A percentile compares a stretch with the other conserved stretches of the same genome.
Evolutionary conservation across 768 basidiomycete species (phyloP).

Genomic region (Pisolithus tinctorius): DNA sequence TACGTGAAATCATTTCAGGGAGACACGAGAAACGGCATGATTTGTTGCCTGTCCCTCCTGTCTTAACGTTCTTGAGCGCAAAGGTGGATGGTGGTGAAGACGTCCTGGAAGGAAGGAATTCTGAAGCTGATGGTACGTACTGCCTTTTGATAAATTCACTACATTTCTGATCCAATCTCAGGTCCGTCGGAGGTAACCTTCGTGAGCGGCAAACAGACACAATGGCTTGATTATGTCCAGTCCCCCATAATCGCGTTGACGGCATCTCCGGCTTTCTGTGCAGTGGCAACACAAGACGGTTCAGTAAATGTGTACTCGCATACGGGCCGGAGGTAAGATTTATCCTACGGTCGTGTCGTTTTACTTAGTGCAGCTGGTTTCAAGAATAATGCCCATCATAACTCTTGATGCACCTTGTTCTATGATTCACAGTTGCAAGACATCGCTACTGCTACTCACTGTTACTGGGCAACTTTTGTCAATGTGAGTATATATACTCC

Average conservation of each 20-base stretch:
- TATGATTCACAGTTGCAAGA: conserved; percentile 58
- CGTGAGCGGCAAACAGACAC: conserved; percentile 57
- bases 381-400: conserved; percentile 72
- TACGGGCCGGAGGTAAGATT: conserved; percentile 69
- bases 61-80: conserved; percentile 54
- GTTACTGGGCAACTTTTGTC: conserved; percentile 63
- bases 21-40: conserved; percentile 13
- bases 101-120: conserved; percentile 72
- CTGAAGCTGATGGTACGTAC: conserved; percentile 52
- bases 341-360: neutral
- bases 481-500: conserved; percentile 44
- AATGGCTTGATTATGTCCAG: conserved; percentile 88
- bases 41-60: conserved; percentile 40
- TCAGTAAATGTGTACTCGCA: conserved; percentile 78
- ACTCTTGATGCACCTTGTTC: conserved; percentile 65
- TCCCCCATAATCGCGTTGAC: conserved; percentile 62
- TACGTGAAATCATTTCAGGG: conserved; percentile 46
- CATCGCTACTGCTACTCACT: conserved; percentile 68
- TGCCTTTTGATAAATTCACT: neutral
- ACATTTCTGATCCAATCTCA: conserved; percentile 13
- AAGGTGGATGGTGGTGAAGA: conserved; percentile 63
- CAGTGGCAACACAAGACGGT: conserved; percentile 74
- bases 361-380: neutral
- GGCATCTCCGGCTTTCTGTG: conserved; percentile 62
- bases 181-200: conserved; percentile 67